Evolutionary conservation across 2,329 filamentous ascomycete species (phyloP), one percentile per base, ranked within the genome.

Genomic region (Neofusicoccum sp.): DNA sequence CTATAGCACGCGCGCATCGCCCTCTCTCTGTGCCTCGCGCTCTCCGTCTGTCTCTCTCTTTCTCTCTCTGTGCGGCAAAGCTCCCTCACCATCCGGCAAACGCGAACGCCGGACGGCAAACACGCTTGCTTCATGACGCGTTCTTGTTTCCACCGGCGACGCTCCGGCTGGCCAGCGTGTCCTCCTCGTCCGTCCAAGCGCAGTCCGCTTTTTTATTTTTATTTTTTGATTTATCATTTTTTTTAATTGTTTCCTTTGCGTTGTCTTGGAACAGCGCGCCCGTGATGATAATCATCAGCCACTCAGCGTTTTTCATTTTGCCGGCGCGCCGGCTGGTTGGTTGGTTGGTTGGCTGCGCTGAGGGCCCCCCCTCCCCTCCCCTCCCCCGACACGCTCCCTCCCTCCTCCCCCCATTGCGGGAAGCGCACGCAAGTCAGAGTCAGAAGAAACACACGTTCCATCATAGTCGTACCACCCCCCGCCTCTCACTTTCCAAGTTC

Each of bases 391-490:
- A n/a, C n/a, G n/a, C n/a, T n/a, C n/a, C n/a, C n/a, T n/a, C n/a
- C n/a, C n/a, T n/a, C n/a, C n/a, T n/a, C n/a, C n/a, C n/a, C n/a
- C n/a, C n/a, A n/a, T n/a, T n/a, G n/a, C n/a, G n/a, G n/a, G n/a
- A n/a, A n/a, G n/a, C n/a, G n/a, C n/a, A n/a, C n/a, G n/a, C n/a
- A 56, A 43, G 54, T 56, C 54, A 56, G 39, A 56, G 39, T n/a
- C 54, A 33, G 39, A 56, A 34, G n/a, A n/a, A n/a, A n/a, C n/a
- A 56, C 39, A 33, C 37, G 33, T 45, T 45, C 31, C 54, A 56
- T 56, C 39, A 45, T 56, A 44, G 39, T 56, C 39, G 52, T 56
- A 56, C 52, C 52, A 44, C 28, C 39, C 39, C 54, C 54, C 39
- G 39, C 36, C 45, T 56, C 54, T 4, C 39, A n/a, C 28, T 14